Conservation (phyloP, 352 stramenopile species). For the Phytophthora pisi region DNA sequence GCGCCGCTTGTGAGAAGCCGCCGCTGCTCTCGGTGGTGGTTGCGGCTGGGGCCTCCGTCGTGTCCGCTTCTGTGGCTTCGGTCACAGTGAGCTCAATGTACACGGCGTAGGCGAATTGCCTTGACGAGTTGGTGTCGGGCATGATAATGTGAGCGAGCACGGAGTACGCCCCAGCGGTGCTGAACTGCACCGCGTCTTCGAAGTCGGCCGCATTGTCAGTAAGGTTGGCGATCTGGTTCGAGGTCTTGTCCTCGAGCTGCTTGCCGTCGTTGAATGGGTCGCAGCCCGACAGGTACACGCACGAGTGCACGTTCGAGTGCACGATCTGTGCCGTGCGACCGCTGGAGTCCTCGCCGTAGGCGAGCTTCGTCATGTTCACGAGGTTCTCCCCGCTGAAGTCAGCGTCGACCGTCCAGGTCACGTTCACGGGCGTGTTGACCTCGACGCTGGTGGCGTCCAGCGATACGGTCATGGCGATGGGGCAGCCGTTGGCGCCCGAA, state of each 20-base stretch:
- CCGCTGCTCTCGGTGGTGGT: slow-evolving; percentile 24
- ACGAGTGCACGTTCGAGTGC: slow-evolving; percentile 72
- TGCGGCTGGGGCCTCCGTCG: slow-evolving; percentile 27
- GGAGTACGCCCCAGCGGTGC: slow-evolving; percentile 41
- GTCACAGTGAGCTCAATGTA: slow-evolving; percentile 50
- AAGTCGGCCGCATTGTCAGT: slow-evolving; percentile 55
- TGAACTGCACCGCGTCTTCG: slow-evolving; percentile 43
- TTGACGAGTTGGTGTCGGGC: slow-evolving; percentile 50
- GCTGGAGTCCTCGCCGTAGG: slow-evolving; percentile 42
- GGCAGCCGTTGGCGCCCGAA: slow-evolving; percentile 42
- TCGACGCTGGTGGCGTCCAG: slow-evolving; percentile 34
- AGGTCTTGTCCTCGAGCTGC: slow-evolving; percentile 58
- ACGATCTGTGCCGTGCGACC: slow-evolving; percentile 59
- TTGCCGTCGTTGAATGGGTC: slow-evolving; percentile 61
- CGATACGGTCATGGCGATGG: slow-evolving; percentile 48
- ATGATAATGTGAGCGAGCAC: slow-evolving; percentile 70
- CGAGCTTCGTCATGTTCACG: slow-evolving; percentile 58
- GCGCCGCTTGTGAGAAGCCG: slow-evolving; percentile 49
- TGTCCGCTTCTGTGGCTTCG: slow-evolving; percentile 22
- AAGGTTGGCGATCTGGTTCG: slow-evolving; percentile 61
- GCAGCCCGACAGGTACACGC: slow-evolving; percentile 51
- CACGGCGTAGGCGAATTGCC: slow-evolving; percentile 57
- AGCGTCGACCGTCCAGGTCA: slow-evolving; percentile 54
- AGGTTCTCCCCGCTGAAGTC: slow-evolving; percentile 46
- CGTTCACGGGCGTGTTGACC: slow-evolving; percentile 48